Evolutionary conservation across 768 basidiomycete genomes (phyloP).

Genomic region (Cystofilobasidium bisporidii): DNA sequence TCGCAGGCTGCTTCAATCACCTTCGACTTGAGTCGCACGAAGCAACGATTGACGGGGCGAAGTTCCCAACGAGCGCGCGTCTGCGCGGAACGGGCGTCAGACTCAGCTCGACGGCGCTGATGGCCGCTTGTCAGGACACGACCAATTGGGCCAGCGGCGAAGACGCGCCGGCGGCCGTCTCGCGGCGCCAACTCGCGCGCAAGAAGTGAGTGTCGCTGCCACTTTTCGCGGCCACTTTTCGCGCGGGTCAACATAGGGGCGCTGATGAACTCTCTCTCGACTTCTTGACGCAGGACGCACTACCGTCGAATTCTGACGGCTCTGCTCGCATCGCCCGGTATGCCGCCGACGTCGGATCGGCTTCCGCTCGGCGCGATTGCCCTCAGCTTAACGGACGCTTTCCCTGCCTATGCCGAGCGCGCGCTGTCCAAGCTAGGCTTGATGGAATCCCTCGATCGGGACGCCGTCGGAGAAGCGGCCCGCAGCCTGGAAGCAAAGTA

Average conservation of each 20-base stretch:
- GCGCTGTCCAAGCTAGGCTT: not conserved
- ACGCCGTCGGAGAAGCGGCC: not conserved
- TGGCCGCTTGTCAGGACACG: constrained; percentile 10
- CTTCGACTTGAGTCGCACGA: not conserved
- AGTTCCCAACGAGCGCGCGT: constrained; percentile 4
- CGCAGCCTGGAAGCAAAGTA: not conserved
- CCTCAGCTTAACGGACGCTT: not conserved
- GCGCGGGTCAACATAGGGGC: too few relatives aligned
- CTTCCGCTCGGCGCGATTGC: not conserved
- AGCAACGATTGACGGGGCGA: too few relatives aligned
- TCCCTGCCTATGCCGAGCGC: not conserved
- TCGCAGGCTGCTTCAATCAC: constrained; percentile 13
- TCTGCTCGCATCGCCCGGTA: not conserved
- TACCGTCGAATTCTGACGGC: constrained; percentile 3
- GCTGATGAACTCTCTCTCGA: not conserved
- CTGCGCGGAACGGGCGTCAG: not conserved
- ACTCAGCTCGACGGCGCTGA: not conserved
- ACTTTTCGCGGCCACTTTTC: not conserved
- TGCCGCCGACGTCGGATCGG: not conserved
- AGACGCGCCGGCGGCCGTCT: not conserved
- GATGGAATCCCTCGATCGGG: too few relatives aligned
- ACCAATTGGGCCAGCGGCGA: not conserved
- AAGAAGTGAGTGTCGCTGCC: not conserved
- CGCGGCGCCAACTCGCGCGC: not conserved
- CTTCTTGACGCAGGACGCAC: not conserved